Evolutionary conservation across 2,329 filamentous ascomycete genomes (phyloP), one percentile per base, ranked within the genome.

Genomic region (Colletotrichum paranaense): DNA sequence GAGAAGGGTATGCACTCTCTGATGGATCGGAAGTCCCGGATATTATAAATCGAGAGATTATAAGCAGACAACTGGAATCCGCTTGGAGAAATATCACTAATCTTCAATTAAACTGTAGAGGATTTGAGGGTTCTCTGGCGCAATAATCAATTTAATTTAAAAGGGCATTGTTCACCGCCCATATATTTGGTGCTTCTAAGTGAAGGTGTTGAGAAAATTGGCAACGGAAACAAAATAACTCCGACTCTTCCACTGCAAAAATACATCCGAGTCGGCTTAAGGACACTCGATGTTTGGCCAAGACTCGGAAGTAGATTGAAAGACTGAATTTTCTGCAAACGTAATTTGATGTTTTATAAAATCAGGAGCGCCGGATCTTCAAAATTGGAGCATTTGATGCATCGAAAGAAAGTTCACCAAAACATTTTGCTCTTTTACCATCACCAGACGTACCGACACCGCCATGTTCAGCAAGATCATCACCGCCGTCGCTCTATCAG

Each of bases 91-190:
- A 0, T n/a, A n/a, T 46, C 16, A n/a, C 19, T 19, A 46, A 19
- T 8, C 16, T 46, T 46, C 16, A 46, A 6, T 19, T n/a, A 5
- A 14, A 8, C 2, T 3, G 14, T 1, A 19, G 7, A 4, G n/a
- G 14, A 3, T 14, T n/a, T 8, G 6, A 6, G 16, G 16, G 14
- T 46, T 46, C 0, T 19, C 6, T 19, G 6, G 3, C 16, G 42
- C 1, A n/a, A 8, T 19, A 9, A 0, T n/a, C 42, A n/a, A 16
- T 19, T 1, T n/a, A 1, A 46, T 46, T n/a, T 46, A 0, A n/a
- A 46, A 46, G 5, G 6, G 6, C 1, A 16, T 1, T 46, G 6
- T 0, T n/a, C 42, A 8, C 42, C 42, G 42, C 42, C 38, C 16
- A 2, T 9, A 46, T 0, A 1, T 46, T 16, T 46, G 7, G 4